Base-by-base conservation (phyloP, 768 basidiomycete genomes). In the Suillus occidentalis region DNA sequence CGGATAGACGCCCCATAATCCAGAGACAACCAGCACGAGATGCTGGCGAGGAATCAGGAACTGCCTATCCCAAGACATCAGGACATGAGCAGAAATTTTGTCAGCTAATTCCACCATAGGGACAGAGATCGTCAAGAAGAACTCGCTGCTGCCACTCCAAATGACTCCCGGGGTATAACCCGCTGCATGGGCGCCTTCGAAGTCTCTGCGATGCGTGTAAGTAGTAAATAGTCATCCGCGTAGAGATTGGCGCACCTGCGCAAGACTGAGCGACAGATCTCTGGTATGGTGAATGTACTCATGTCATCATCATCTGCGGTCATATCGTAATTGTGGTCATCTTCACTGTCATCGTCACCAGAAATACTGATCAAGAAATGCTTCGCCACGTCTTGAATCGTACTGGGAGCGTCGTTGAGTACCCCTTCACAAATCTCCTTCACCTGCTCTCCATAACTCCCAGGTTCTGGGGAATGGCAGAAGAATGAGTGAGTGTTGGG, bases 21-120 rank as follows among this genome's bases (percentile, higher is more conserved):
- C 85, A 20, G 84, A 84, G 39, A 91, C 84, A 34, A 91, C 80
- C n/a, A 91, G 81, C 6, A 85, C 85, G 56, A 92, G 78, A 75
- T 89, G 80, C 25, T 85, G 84, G 14, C 83, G 77, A 37, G 82
- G 80, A 6, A 85, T 79, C 25, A 91, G 79, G 6, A 91, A 81
- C 10, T 83, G 83, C 16, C 84, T 80, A 69, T 92, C 90, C 90
- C 90, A 92, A 28, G 89, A 89, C 75, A 89, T 84, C 39, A 92
- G 77, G 12, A 89, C 89, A 43, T 86, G 85, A 4, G 88, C 82
- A 13, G 88, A 82, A 28, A 90, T 85, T 59, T 78, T 80, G 14
- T 81, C 69, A 16, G 85, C 79, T 13, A 89, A 79, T 12, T 68
- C 76, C 64, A 87, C 77, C 47, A 85, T 80, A 13, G 87, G 85